These are phyloP conservation scores for Medicago arabica DNA, from an alignment of 306 rosid genomes.

Conservation along the genomic window DNA sequence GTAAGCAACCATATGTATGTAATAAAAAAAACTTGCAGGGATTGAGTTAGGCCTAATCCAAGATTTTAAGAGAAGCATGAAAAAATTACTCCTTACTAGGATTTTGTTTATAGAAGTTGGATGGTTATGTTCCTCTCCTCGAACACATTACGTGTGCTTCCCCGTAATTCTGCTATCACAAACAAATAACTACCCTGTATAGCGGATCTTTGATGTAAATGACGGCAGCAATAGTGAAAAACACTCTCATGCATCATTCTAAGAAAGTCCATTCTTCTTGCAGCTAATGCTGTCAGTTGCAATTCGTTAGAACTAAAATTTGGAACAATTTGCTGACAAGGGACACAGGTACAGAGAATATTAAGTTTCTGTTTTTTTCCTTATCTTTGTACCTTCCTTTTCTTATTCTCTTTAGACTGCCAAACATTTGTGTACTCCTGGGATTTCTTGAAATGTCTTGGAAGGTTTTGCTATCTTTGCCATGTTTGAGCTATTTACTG, in stretches of 20 bases:
- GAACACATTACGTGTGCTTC: not conserved
- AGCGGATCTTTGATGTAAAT: slow-evolving; percentile 1
- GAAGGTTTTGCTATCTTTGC: slow-evolving; percentile 3
- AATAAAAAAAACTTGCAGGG: not conserved
- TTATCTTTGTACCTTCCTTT: not conserved
- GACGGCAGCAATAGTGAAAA: slow-evolving; percentile 10
- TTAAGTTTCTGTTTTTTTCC: no score
- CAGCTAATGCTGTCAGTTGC: not conserved
- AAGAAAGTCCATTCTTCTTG: slow-evolving; percentile 24
- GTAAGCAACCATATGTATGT: slow-evolving; percentile 83
- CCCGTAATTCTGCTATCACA: slow-evolving; percentile 1
- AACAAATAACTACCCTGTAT: not conserved
- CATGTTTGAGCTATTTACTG: not conserved
- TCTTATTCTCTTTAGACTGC: not conserved
- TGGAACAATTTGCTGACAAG: slow-evolving; percentile 17
- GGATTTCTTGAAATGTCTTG: slow-evolving; percentile 7
- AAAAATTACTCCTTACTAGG: not conserved
- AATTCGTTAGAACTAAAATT: not conserved
- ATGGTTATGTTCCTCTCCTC: slow-evolving; percentile 7
- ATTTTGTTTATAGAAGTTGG: not conserved
- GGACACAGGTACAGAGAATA: slow-evolving; percentile 1
- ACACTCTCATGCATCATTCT: slow-evolving; percentile 4
- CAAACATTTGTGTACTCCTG: not conserved
- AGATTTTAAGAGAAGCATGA: not conserved
- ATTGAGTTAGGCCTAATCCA: not conserved